Evolutionary conservation across 2,329 filamentous ascomycete genomes (phyloP), one percentile per base, ranked within the genome.

Genomic region (Zopfia rhizophila): DNA sequence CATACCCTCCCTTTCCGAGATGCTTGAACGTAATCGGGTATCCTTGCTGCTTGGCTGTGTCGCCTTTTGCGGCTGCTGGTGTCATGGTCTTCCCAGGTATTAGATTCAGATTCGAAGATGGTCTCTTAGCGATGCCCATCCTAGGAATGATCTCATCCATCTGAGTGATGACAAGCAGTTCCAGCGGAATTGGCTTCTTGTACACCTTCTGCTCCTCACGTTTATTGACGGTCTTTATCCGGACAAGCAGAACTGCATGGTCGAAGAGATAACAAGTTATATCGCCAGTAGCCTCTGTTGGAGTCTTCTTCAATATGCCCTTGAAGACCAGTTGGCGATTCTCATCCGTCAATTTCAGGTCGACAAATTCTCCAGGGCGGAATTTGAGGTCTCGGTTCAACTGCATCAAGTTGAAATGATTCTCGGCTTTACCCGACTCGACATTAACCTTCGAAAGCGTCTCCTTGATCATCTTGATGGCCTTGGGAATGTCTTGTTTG

Each of bases 1-100:
- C 93, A 67, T 97, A 99, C 22, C 93, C 94, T 41, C 91, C 92
- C 73, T 96, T 97, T 36, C 94, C 94, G 48, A 99, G 82, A 78
- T 97, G 91, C 59, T 90, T 87, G 80, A 99, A 99, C 2, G 93
- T 97, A 51, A 99, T 95, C 0, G 94, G 94, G 75, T 90, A 95
- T 33, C 90, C 91, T 60, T 96, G 90, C 56, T 87, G 82, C 32
- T 81, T 74, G 22, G 67, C 61, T 4, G 62, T 53, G 43, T 69
- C 67, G 18, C 64, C 61, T 38, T 61, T 68, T n/a, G n/a, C n/a
- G n/a, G n/a, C n/a, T n/a, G n/a, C n/a, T 8, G 66, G 63, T 22
- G 65, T 74, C 53, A 69, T 70, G n/a, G n/a, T n/a, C n/a, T n/a
- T n/a, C 13, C 81, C 80, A 17, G 83, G 80, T 31, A 95, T 84